These are phyloP conservation scores for Ceratocystis lukuohia DNA, from an alignment of 2,329 filamentous ascomycete genomes.

Conservation along the genomic window DNA sequence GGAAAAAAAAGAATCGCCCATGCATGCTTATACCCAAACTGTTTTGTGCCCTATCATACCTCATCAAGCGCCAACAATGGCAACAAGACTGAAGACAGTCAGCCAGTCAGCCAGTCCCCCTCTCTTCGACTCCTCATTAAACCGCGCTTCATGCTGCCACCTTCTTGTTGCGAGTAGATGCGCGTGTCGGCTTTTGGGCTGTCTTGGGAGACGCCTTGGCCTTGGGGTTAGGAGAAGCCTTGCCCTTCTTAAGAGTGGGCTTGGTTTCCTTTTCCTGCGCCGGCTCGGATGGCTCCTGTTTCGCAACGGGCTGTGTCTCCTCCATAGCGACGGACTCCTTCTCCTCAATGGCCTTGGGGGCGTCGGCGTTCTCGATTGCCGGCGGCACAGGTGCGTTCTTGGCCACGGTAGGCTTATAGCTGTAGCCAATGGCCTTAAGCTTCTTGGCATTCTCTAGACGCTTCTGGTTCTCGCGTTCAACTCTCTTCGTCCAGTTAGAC, in stretches of 20 bases:
- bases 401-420: conserved; percentile 60
- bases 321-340: conserved; percentile 25
- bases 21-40: conserved; percentile 15
- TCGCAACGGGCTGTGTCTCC: conserved; percentile 13
- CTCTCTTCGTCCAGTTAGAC: conserved; percentile 64
- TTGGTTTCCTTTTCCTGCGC: conserved; percentile 26
- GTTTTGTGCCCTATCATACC: conserved; percentile 10
- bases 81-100: not conserved
- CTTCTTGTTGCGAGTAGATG: conserved; percentile 19
- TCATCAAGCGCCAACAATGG: conserved; percentile 5
- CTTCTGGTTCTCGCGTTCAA: conserved; percentile 58
- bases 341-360: conserved; percentile 30
- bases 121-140: not conserved
- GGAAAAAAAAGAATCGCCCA: conserved; percentile 17
- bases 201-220: conserved; percentile 24
- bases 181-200: conserved; percentile 17
- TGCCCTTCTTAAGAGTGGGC: conserved; percentile 26
- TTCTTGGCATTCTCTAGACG: conserved; percentile 57
- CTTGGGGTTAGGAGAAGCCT: conserved; percentile 32
- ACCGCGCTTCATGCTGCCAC: conserved; percentile 6
- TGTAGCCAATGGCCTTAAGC: conserved; percentile 70
- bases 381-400: conserved; percentile 40
- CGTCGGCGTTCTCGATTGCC: conserved; percentile 28
- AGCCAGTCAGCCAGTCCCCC: not conserved
- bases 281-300: conserved; percentile 23